Base-by-base conservation (phyloP, 192 early-diverging fungal species). In the Haplosporangium gracile region DNA sequence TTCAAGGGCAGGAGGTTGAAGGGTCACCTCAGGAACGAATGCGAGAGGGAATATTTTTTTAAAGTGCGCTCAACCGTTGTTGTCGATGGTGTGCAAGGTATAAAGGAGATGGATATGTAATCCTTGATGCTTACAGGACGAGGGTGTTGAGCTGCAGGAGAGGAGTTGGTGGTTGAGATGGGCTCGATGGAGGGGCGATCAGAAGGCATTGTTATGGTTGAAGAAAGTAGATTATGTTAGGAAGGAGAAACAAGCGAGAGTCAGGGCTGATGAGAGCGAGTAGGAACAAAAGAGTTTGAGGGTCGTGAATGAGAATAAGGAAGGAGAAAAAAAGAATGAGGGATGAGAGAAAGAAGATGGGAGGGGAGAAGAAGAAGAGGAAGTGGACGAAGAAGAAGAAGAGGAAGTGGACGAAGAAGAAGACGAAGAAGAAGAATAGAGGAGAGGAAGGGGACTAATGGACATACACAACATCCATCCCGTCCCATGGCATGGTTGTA, bases 111-210 rank as follows among this genome's bases (percentile, higher is more conserved):
- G n/a, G 5, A 29, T 29, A 32, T 9, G 26, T 32, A 3, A 32
- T 6, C 1, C 32, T 11, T 29, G 26, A 65, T 70, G 68, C 60
- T 70, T 70, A 42, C 39, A 42, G 69, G 69, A 22, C 32, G 68
- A 38, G 68, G 70, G 24, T 38, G 40, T 72, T 38, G 71, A 49
- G 71, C 22, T 49, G 42, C 43, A 39, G 68, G 22, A 32, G 78
- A n/a, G 8, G 69, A 65, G 11, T 34, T 34, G 7, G 20, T 29
- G n/a, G 74, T 81, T 20, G 80, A 34, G 71, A 81, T 81, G 45
- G 72, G 80, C 26, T 57, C 24, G 74, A 81, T 53, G 68, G 80
- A 42, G 20, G 80, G 80, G 34, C 80, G 60, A 29, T 70, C 80
- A 20, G 68, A 57, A 39, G 34, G 69, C 80, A 81, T 81, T 24